Evolutionary conservation across 2,329 filamentous ascomycete species (phyloP).

Genomic region (Penicillium rolfsii): DNA sequence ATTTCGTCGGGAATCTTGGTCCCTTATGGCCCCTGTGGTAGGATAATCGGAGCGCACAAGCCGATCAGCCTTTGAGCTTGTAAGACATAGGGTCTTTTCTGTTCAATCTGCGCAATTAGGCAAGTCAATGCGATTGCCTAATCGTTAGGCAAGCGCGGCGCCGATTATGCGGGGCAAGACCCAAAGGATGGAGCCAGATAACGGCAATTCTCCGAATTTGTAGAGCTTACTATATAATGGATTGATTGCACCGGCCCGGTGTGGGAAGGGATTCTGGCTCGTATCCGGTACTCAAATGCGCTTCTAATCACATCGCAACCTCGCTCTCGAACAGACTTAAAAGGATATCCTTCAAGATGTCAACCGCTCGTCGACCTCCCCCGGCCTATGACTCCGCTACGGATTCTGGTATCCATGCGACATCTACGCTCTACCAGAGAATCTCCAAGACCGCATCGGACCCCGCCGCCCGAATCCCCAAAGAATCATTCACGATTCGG

Average conservation of each 20-base stretch:
- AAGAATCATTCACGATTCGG: constrained; percentile 63
- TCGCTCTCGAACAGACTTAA: background rate
- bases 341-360: constrained; percentile 25
- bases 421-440: constrained; percentile 41
- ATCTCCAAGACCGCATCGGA: constrained; percentile 42
- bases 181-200: constrained; percentile 8
- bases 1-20: background rate
- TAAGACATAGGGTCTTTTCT: background rate
- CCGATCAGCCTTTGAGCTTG: background rate
- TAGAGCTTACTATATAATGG: constrained; percentile 6
- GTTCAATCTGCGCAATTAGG: background rate
- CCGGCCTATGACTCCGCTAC: constrained; percentile 45
- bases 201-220: constrained; percentile 8
- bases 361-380: constrained; percentile 38
- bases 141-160: background rate
- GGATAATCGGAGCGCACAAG: background rate
- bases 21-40: background rate
- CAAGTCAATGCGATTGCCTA: background rate
- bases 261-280: background rate
- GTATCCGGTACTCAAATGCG: background rate
- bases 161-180: constrained; percentile 14
- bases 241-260: background rate
- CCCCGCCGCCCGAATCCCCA: constrained; percentile 33
- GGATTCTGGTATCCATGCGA: constrained; percentile 41
- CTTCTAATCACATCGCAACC: background rate